Evolutionary conservation across 352 stramenopile genomes (phyloP).

Genomic region (Pythium rhizo-oryzae): DNA sequence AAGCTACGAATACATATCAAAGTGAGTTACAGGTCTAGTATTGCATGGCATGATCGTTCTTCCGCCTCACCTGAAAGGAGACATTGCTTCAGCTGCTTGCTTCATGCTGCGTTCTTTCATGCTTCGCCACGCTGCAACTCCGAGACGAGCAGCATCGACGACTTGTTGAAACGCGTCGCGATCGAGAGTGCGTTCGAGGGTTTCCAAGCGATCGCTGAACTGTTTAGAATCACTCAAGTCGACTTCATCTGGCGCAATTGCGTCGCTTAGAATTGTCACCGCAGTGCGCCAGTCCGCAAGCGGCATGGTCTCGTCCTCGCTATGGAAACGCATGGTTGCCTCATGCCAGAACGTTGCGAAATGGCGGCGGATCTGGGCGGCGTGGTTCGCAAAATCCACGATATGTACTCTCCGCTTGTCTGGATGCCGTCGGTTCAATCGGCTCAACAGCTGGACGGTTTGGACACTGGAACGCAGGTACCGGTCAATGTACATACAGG

Average conservation of each 20-base stretch:
- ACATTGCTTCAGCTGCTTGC: not conserved
- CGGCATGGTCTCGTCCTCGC: not conserved
- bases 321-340: not conserved
- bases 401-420: constrained; percentile 54
- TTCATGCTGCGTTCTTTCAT: not conserved
- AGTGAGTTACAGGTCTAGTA: not conserved
- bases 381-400: constrained; percentile 78
- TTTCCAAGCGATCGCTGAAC: not conserved
- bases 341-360: constrained; percentile 34
- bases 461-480: constrained; percentile 64
- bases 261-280: not conserved
- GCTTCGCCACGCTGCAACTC: not conserved
- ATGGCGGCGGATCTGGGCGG: constrained; percentile 56
- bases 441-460: constrained; percentile 81
- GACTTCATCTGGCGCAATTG: not conserved
- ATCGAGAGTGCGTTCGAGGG: constrained; percentile 6
- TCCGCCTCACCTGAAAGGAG: not conserved
- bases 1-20: not conserved
- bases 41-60: too few relatives aligned
- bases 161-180: constrained; percentile 30
- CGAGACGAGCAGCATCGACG: constrained; percentile 10
- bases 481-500: constrained; percentile 86
- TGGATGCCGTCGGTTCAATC: constrained; percentile 73
- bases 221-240: not conserved
- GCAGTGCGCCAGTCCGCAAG: constrained; percentile 16